These are phyloP conservation scores for Aspergillus sclerotioniger DNA, from an alignment of 495 filamentous ascomycete species.

Conservation along the genomic window DNA sequence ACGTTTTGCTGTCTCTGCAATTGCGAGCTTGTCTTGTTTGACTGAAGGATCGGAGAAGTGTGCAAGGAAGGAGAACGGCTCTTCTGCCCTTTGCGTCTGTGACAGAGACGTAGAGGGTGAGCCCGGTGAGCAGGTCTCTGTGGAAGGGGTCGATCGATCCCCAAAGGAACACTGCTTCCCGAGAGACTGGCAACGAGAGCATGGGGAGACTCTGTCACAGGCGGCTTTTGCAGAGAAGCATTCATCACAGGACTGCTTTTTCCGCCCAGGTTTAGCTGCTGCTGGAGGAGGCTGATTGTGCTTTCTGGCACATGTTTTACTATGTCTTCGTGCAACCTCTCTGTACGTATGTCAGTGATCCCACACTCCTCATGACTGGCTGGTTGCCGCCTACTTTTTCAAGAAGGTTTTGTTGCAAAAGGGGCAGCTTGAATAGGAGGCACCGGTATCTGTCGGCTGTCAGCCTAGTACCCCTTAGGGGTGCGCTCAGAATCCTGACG, in stretches of 20 bases:
- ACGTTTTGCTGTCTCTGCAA: slow-evolving; percentile 35
- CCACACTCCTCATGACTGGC: background rate
- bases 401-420: slow-evolving; percentile 38
- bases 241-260: slow-evolving; percentile 34
- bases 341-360: slow-evolving; percentile 14
- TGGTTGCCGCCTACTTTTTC: slow-evolving; percentile 25
- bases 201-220: slow-evolving; percentile 30
- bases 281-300: slow-evolving; percentile 30
- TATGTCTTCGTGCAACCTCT: slow-evolving; percentile 38
- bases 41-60: slow-evolving; percentile 36
- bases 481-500: slow-evolving; percentile 17
- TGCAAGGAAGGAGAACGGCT: slow-evolving; percentile 34
- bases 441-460: slow-evolving; percentile 28
- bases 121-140: slow-evolving; percentile 5
- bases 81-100: slow-evolving; percentile 33
- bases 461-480: slow-evolving; percentile 5
- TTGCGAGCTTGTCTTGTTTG: slow-evolving; percentile 34
- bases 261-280: slow-evolving; percentile 33
- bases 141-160: slow-evolving; percentile 1
- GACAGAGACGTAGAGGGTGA: slow-evolving; percentile 53
- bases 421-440: slow-evolving; percentile 30
- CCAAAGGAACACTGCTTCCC: slow-evolving; percentile 26
- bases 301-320: slow-evolving; percentile 35
- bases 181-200: slow-evolving; percentile 30
- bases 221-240: slow-evolving; percentile 33